Evolutionary conservation across 495 filamentous ascomycete genomes (phyloP).

Genomic region (Extremus antarcticus): DNA sequence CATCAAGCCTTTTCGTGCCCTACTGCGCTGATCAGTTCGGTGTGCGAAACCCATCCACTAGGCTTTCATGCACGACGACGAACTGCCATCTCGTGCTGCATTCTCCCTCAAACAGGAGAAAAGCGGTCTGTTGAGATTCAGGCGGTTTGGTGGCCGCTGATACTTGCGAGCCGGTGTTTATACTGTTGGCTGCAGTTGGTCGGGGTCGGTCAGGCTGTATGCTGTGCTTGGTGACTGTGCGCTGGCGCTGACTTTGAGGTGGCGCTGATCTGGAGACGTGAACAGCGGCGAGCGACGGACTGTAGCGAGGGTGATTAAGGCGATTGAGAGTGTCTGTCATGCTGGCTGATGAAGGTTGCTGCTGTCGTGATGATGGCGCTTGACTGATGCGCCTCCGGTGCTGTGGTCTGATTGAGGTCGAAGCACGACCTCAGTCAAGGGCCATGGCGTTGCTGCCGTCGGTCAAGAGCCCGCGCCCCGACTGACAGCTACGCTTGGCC

Average conservation of each 20-base stretch:
- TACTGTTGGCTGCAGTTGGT: background rate
- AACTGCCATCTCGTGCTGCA: background rate
- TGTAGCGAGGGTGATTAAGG: too few relatives aligned
- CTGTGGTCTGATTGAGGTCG: too few relatives aligned
- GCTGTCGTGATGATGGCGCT: background rate
- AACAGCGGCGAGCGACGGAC: background rate
- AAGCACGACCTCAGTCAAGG: too few relatives aligned
- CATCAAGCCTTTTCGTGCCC: background rate
- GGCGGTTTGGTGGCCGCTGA: background rate
- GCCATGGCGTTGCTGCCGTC: too few relatives aligned
- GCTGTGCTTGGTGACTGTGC: background rate
- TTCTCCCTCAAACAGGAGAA: background rate
- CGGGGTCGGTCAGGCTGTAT: background rate
- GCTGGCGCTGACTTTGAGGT: background rate
- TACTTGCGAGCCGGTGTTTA: background rate
- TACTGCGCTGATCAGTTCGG: background rate
- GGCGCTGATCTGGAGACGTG: background rate
- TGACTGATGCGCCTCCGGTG: too few relatives aligned
- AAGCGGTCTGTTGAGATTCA: background rate
- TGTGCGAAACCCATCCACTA: background rate
- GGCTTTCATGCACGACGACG: background rate
- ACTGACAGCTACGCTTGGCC: too few relatives aligned
- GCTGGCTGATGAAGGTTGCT: too few relatives aligned
- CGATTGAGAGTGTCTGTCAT: too few relatives aligned
- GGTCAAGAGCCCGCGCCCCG: too few relatives aligned